Conservation (phyloP, 495 filamentous ascomycete species). For the Penicillium dipodomyicola region DNA sequence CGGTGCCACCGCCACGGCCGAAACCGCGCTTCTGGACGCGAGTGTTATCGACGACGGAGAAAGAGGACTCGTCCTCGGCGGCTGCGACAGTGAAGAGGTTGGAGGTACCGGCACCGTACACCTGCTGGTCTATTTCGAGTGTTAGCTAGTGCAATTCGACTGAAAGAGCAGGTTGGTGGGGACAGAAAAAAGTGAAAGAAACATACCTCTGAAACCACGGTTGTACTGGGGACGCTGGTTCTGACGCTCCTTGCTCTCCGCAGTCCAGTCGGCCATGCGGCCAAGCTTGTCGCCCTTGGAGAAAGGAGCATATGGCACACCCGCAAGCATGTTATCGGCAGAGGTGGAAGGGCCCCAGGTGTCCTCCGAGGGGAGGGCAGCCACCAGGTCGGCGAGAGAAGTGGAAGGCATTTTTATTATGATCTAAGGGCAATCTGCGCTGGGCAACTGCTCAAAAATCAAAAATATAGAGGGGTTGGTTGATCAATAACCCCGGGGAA, state of each 20-base stretch:
- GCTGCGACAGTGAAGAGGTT: constrained; percentile 84
- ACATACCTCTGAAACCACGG: constrained; percentile 82
- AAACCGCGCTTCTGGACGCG: constrained; percentile 84
- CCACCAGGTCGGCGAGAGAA: constrained; percentile 59
- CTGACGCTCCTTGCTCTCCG: constrained; percentile 85
- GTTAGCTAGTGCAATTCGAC: constrained; percentile 6
- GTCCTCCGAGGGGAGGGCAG: constrained; percentile 61
- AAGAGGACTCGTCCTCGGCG: constrained; percentile 93
- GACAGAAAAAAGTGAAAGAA: constrained; percentile 15
- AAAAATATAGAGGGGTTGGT: constrained; percentile 18
- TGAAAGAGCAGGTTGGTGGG: neutral
- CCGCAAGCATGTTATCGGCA: constrained; percentile 80
- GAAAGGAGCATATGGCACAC: constrained; percentile 95
- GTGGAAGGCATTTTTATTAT: constrained; percentile 49
- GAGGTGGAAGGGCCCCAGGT: constrained; percentile 83
- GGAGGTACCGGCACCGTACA: constrained; percentile 86
- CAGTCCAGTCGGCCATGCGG: constrained; percentile 98
- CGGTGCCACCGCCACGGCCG: constrained; percentile 76
- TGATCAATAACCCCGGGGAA: constrained; percentile 19
- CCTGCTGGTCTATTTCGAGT: constrained; percentile 76
- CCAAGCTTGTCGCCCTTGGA: constrained; percentile 98
- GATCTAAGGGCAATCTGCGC: constrained; percentile 17
- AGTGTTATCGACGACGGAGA: constrained; percentile 96
- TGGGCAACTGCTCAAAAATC: constrained; percentile 17
- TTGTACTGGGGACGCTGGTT: constrained; percentile 83